Evolutionary conservation across 768 basidiomycete species (phyloP).

Genomic region (Lentinus tigrinus): DNA sequence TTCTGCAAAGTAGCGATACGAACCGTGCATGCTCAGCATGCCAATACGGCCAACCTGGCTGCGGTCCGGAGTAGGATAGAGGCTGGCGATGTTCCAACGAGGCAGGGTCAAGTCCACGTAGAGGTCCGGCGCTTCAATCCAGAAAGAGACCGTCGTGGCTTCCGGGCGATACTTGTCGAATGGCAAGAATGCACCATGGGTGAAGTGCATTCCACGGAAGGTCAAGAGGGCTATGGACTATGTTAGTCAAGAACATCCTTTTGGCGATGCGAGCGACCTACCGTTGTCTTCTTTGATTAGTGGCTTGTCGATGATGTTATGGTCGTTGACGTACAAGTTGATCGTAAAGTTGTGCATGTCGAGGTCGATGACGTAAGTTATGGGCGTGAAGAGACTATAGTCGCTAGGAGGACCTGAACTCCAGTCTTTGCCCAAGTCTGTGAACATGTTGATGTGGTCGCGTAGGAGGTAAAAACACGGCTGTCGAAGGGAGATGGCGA

Average conservation of each 20-base stretch:
- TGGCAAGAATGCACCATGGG: constrained; percentile 54
- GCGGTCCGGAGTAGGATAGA: constrained; percentile 61
- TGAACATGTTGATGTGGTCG: constrained; percentile 93
- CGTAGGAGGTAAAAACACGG: constrained; percentile 78
- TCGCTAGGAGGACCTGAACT: constrained; percentile 76
- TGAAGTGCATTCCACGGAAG: constrained; percentile 57
- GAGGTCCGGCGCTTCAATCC: constrained; percentile 56
- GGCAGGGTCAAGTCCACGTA: constrained; percentile 68
- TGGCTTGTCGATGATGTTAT: constrained; percentile 94
- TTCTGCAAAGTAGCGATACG: constrained; percentile 72
- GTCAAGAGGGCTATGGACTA: constrained; percentile 64
- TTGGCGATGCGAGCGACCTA: constrained; percentile 31
- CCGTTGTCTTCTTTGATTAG: constrained; percentile 81
- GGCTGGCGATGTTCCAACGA: constrained; percentile 83
- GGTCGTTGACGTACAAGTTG: constrained; percentile 88
- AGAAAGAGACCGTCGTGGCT: constrained; percentile 64
- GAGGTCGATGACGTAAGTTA: constrained; percentile 68
- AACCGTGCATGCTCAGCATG: constrained; percentile 57
- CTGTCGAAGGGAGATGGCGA: constrained; percentile 68
- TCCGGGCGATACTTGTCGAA: constrained; percentile 74
- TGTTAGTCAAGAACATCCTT: neutral
- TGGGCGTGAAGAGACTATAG: constrained; percentile 83
- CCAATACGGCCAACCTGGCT: constrained; percentile 62
- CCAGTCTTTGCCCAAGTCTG: constrained; percentile 94
- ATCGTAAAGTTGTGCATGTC: constrained; percentile 74